Conservation (phyloP, 805 yeast species). For the Candida hungchunana region DNA sequence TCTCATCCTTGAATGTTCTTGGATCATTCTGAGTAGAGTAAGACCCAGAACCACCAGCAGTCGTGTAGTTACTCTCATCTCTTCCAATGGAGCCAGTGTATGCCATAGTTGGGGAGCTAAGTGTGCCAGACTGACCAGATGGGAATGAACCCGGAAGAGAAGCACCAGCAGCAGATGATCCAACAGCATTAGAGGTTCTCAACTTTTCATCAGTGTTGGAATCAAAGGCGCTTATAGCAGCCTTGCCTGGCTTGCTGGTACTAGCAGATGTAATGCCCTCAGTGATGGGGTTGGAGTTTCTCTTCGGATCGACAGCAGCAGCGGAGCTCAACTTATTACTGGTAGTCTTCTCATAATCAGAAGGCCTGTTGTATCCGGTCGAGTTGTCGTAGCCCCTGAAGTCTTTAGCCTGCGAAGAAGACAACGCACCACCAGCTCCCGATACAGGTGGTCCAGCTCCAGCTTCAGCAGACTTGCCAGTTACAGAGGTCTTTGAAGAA, state of each 20-base stretch:
- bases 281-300: slow-evolving; percentile 18
- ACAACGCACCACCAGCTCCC: not conserved
- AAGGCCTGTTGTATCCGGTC: slow-evolving; percentile 1
- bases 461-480: not conserved
- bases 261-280: slow-evolving; percentile 6
- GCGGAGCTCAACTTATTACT: not conserved
- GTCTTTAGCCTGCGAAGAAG: not conserved
- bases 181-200: slow-evolving; percentile 1
- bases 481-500: not conserved
- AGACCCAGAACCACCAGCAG: not conserved
- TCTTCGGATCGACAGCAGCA: slow-evolving; percentile 9
- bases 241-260: slow-evolving; percentile 1
- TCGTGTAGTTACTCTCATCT: slow-evolving; percentile 3
- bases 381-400: slow-evolving; percentile 3
- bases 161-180: not conserved
- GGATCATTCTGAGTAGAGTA: slow-evolving; percentile 1
- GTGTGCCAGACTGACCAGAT: not conserved
- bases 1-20: slow-evolving; percentile 2
- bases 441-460: not conserved
- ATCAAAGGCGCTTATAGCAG: not conserved
- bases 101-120: not conserved
- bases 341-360: not conserved
- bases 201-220: slow-evolving; percentile 6
- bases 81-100: not conserved
- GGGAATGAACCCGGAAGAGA: slow-evolving; percentile 15